Evolutionary conservation across 176 grass and related monocot species (phyloP).

Genomic region (Hyparrhenia diplandra): DNA sequence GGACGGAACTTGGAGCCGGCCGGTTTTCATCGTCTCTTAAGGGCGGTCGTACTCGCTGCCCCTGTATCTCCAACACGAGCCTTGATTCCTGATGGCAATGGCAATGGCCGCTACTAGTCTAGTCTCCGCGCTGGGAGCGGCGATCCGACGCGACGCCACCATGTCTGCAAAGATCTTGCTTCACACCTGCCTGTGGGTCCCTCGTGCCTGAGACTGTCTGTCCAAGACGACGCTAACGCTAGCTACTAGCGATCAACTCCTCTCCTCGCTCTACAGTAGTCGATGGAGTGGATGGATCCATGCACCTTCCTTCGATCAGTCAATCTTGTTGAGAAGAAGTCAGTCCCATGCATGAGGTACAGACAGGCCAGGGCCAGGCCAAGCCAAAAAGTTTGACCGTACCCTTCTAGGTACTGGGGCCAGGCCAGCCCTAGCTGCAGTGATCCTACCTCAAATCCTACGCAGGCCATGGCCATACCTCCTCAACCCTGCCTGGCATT

Average conservation of each 20-base stretch:
- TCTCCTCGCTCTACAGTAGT: neutral
- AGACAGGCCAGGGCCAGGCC: no score
- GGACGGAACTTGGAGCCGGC: no score
- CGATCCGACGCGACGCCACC: conserved; percentile 2
- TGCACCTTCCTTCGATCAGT: no score
- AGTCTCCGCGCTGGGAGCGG: neutral
- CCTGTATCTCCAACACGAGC: neutral
- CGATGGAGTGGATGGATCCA: no score
- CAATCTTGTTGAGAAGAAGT: no score
- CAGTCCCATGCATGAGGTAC: neutral
- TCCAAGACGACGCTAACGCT: neutral
- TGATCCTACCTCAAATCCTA: conserved; percentile 10
- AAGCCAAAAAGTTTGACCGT: conserved; percentile 49
- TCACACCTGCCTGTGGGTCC: neutral
- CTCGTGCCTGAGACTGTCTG: neutral
- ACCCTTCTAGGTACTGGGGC: conserved; percentile 27
- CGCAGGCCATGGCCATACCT: neutral
- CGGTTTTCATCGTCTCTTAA: neutral
- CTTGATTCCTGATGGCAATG: conserved; percentile 2
- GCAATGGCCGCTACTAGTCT: no score
- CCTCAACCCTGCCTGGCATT: neutral
- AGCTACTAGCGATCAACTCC: neutral
- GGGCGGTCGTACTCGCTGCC: neutral
- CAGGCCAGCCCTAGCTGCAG: neutral
- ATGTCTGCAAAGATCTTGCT: neutral